phyloP scores from a whole-genome alignment of 2,329 filamentous ascomycete genomes.

The Chaetomiaceae sp. region DNA sequence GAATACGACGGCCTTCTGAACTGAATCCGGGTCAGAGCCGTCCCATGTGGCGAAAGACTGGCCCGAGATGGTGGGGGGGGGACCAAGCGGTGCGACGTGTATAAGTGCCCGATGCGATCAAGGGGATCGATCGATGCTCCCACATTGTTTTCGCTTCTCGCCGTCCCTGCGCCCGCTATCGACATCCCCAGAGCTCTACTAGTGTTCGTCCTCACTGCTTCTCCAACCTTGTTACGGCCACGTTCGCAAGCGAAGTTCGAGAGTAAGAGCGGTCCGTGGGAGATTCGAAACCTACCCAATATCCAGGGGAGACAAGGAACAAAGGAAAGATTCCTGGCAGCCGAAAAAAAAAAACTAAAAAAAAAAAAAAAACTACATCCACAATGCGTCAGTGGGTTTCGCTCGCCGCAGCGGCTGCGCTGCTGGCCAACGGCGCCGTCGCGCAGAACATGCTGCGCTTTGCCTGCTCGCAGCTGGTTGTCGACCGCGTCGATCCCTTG shows the following conservation, averaged over 20 bases:
- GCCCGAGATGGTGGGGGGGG: neutral
- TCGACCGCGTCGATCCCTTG: slow-evolving; percentile 41
- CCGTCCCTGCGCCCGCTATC: too few species aligned
- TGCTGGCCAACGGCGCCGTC: slow-evolving; percentile 26
- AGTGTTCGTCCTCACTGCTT: too few species aligned
- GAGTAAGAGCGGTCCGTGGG: too few species aligned
- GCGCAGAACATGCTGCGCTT: slow-evolving; percentile 41
- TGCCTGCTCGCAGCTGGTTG: slow-evolving; percentile 42
- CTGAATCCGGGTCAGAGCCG: slow-evolving; percentile 16
- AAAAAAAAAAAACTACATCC: neutral
- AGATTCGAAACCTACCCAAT: too few species aligned
- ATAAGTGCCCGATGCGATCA: slow-evolving; percentile 15
- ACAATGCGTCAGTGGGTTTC: slow-evolving; percentile 26
- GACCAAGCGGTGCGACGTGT: neutral
- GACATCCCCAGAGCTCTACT: too few species aligned
- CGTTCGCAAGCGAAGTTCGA: too few species aligned
- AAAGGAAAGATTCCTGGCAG: neutral
- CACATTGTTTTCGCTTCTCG: too few species aligned
- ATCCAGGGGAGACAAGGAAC: neutral
- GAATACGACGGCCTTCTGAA: slow-evolving; percentile 2
- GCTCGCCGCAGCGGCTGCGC: slow-evolving; percentile 24
- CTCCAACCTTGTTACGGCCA: too few species aligned
- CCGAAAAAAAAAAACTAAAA: neutral
- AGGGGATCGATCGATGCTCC: slow-evolving; percentile 3
- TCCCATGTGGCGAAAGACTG: neutral